These are phyloP conservation scores for Chytriomyces sp. DNA, from an alignment of 192 early-diverging fungal genomes.

Conservation along the genomic window DNA sequence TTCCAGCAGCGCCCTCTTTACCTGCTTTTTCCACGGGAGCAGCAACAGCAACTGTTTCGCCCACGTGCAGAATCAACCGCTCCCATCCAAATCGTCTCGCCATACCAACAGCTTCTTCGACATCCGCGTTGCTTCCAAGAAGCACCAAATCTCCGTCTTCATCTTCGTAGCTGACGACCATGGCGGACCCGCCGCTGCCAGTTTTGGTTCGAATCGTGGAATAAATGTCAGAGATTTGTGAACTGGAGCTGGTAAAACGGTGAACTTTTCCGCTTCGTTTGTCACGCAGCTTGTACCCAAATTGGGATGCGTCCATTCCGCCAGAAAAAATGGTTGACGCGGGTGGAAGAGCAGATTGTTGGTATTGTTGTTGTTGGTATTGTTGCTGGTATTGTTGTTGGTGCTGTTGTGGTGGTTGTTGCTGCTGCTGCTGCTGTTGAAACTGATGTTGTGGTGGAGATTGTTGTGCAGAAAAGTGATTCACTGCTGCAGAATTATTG, in stretches of 20 bases:
- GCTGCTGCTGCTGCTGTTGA: too few species aligned
- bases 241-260: slow-evolving; percentile 43
- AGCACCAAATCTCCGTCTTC: slow-evolving; percentile 89
- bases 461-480: too few species aligned
- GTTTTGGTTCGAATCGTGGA: slow-evolving; percentile 25
- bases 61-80: slow-evolving; percentile 71
- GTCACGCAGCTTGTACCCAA: slow-evolving; percentile 49
- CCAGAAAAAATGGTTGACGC: slow-evolving; percentile 27
- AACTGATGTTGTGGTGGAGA: too few species aligned
- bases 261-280: slow-evolving; percentile 34
- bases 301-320: slow-evolving; percentile 19
- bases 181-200: background rate
- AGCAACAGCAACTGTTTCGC: background rate
- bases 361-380: background rate
- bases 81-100: slow-evolving; percentile 76
- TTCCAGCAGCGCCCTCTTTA: background rate
- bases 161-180: slow-evolving; percentile 70
- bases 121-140: slow-evolving; percentile 76
- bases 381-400: background rate
- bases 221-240: slow-evolving; percentile 23
- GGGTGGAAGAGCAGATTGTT: slow-evolving; percentile 18
- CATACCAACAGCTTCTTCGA: slow-evolving; percentile 82
- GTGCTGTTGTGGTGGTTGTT: background rate
- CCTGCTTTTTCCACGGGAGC: slow-evolving; percentile 52
- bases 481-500: background rate